Evolutionary conservation across 2,329 filamentous ascomycete genomes (phyloP), one percentile per base, ranked within the genome.

Genomic region (Aspergillus quadrilineatus): DNA sequence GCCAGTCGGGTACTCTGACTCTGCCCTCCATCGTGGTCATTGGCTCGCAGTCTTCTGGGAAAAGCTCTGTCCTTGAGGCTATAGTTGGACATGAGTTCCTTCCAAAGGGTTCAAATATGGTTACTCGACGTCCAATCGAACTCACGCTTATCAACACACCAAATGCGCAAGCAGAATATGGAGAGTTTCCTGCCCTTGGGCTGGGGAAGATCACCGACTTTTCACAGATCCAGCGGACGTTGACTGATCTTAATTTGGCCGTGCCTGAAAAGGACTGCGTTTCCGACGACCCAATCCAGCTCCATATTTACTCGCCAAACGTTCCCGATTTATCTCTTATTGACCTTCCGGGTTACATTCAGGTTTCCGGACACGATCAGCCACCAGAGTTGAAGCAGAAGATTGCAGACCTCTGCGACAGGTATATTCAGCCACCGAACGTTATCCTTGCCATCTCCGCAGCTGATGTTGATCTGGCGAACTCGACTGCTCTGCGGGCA

Each of bases 21-120:
- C 78, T 99, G 22, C 94, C 94, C 0, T 97, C 95, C 0, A 99
- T 99, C 56, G 94, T 99, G n/a, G 94, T 99, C 37, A 97, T 99
- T 65, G 94, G 94, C 26, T 99, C 94, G 2, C 94, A 99, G 72
- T 99, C 94, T 0, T 97, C 94, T 0, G 94, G 94, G 41, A 99
- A 99, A 78, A 97, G 93, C 69, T 99, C 94, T 1, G 94, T 99
- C 1, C 75, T 99, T 47, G 94, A 99, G 73, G 90, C 94, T 17
- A 96, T 99, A 59, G 95, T 99, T 53, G 95, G 94, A 4, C 94
- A 99, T 69, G 94, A 99, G 67, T 99, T 99, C 65, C 78, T 99
- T 45, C 95, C 94, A 5, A 99, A 99, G 74, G 94, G 94, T n/a
- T 87, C 88, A 42, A 99, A 99, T 69, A 99, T 99, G 94, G 94